A percentile compares a stretch with the other conserved stretches of the same genome.
Evolutionary conservation across 2,329 filamentous ascomycete genomes (phyloP).

Genomic region (Penicillium occitanis): DNA sequence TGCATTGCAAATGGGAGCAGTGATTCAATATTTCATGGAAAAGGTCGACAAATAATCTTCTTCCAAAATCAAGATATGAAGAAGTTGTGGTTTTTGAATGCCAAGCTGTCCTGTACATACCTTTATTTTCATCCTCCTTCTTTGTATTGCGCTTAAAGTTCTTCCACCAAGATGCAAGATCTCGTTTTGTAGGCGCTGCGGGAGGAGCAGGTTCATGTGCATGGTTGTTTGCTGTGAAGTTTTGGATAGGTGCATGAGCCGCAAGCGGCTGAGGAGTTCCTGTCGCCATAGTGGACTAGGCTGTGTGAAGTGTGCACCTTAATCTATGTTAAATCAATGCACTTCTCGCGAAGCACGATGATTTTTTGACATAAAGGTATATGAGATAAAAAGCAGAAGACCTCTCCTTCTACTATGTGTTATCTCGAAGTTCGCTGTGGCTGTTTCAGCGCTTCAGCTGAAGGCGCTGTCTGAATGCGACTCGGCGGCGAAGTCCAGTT

Average conservation of each 20-base stretch:
- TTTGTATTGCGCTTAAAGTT: conserved; percentile 75
- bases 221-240: conserved; percentile 28
- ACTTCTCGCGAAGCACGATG: conserved; percentile 1
- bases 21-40: too few relatives aligned
- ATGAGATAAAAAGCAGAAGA: neutral
- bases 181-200: conserved; percentile 79
- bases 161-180: conserved; percentile 96
- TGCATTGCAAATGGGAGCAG: neutral
- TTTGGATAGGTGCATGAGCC: conserved; percentile 36
- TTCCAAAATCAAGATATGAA: neutral
- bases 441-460: conserved; percentile 17
- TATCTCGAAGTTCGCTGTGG: conserved; percentile 9
- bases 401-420: neutral
- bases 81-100: neutral
- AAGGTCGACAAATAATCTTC: neutral
- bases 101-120: conserved; percentile 40
- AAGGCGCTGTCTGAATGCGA: conserved; percentile 15
- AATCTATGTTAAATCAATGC: neutral
- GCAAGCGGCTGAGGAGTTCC: conserved; percentile 38
- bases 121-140: conserved; percentile 61
- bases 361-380: neutral
- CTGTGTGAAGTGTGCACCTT: conserved; percentile 1
- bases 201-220: conserved; percentile 52
- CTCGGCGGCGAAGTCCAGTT: neutral
- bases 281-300: conserved; percentile 35